Evolutionary conservation across 495 filamentous ascomycete genomes (phyloP).

Genomic region (Hypoxylon perforatum): DNA sequence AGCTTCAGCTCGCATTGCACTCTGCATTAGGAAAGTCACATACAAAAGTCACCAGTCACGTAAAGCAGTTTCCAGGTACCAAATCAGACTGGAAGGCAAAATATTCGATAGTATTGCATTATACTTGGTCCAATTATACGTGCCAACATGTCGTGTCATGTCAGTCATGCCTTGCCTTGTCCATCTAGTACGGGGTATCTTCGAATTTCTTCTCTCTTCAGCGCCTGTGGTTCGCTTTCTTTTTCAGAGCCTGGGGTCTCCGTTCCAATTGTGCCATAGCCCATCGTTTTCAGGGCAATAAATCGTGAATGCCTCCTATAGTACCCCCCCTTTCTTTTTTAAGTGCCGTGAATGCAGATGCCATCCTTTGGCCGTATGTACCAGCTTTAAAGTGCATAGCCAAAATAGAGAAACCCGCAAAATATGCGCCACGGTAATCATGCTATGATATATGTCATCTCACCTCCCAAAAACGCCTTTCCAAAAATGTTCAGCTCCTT

Average conservation of each 20-base stretch:
- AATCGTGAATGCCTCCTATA: slow-evolving; percentile 17
- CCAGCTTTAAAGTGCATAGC: background rate
- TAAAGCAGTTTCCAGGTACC: background rate
- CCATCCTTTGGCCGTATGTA: slow-evolving; percentile 23
- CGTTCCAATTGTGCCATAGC: slow-evolving; percentile 14
- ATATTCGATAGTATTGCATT: slow-evolving; percentile 23
- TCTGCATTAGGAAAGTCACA: slow-evolving; percentile 37
- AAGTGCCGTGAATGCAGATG: slow-evolving; percentile 26
- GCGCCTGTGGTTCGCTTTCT: slow-evolving; percentile 31
- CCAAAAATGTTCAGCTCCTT: slow-evolving; percentile 7
- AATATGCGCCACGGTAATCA: slow-evolving; percentile 29
- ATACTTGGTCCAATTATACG: slow-evolving; percentile 26
- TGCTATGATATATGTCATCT: slow-evolving; percentile 19
- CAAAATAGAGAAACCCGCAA: slow-evolving; percentile 16
- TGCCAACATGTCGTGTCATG: slow-evolving; percentile 11
- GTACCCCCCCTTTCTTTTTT: slow-evolving; percentile 15
- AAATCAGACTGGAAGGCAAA: slow-evolving; percentile 16
- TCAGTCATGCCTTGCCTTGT: slow-evolving; percentile 3
- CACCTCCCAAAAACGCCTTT: slow-evolving; percentile 25
- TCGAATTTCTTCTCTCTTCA: slow-evolving; percentile 11
- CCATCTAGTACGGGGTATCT: slow-evolving; percentile 39
- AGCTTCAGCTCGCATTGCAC: background rate
- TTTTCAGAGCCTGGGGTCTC: slow-evolving; percentile 22
- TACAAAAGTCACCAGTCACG: slow-evolving; percentile 12
- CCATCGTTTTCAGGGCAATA: slow-evolving; percentile 10